Conservation (phyloP, 2,329 filamentous ascomycete species). For the Scleromitrula shiraiana region DNA sequence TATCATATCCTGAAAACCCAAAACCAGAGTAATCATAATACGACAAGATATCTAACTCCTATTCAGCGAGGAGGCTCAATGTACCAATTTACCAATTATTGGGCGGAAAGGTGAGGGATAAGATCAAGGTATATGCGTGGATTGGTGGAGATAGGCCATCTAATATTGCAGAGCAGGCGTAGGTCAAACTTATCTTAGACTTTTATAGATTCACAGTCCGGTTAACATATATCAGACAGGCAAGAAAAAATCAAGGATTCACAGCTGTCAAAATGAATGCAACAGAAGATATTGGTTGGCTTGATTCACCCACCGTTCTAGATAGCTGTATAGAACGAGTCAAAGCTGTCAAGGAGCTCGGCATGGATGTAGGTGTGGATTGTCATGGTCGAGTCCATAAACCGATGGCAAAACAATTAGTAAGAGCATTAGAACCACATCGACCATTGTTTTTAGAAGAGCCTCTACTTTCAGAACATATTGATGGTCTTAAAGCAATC, state of each 20-base stretch:
- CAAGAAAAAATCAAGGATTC: constrained; percentile 53
- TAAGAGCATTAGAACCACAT: constrained; percentile 57
- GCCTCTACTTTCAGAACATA: constrained; percentile 61
- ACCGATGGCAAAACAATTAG: constrained; percentile 74
- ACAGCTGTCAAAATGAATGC: constrained; percentile 71
- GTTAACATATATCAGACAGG: constrained; percentile 34
- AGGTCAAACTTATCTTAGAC: constrained; percentile 18
- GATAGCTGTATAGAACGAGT: constrained; percentile 58
- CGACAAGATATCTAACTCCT: not conserved
- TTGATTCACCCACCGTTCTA: constrained; percentile 61
- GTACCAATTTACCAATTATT: constrained; percentile 68
- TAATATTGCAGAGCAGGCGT: constrained; percentile 58
- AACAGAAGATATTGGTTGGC: constrained; percentile 67
- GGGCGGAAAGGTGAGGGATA: constrained; percentile 64
- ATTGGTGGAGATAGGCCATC: constrained; percentile 66
- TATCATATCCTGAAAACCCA: no score
- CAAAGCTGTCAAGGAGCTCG: constrained; percentile 58
- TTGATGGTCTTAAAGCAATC: constrained; percentile 48
- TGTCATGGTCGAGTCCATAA: constrained; percentile 73
- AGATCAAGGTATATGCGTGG: constrained; percentile 68
- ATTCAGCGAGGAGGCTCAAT: constrained; percentile 44
- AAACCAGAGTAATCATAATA: not conserved
- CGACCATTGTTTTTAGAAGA: constrained; percentile 71
- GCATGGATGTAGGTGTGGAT: constrained; percentile 66
- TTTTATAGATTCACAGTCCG: no score